phyloP scores from a whole-genome alignment of 345 rosid genomes.

The Linum tenue region DNA sequence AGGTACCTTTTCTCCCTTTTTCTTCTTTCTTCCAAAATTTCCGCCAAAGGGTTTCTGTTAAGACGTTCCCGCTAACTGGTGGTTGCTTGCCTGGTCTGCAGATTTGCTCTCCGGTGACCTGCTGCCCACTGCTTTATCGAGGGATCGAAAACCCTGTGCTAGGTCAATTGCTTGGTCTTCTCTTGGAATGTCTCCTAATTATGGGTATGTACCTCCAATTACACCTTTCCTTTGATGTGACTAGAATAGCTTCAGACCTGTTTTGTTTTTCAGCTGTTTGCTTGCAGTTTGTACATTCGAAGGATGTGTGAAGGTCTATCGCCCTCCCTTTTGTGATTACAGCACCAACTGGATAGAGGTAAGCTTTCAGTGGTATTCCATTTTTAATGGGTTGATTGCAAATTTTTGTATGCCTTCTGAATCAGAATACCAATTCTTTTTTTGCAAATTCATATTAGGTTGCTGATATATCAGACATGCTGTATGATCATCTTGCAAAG shows the following conservation, averaged over 20 bases:
- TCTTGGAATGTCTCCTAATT: slow-evolving; percentile 76
- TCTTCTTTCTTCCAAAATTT: neutral
- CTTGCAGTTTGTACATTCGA: slow-evolving; percentile 76
- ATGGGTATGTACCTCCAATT: slow-evolving; percentile 40
- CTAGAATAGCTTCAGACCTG: neutral
- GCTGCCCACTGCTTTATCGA: slow-evolving; percentile 53
- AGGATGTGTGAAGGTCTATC: slow-evolving; percentile 77
- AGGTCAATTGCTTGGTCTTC: slow-evolving; percentile 91
- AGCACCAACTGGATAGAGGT: slow-evolving; percentile 96
- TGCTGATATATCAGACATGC: slow-evolving; percentile 53
- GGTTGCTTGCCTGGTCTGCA: slow-evolving; percentile 15
- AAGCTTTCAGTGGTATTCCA: slow-evolving; percentile 1
- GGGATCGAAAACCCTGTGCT: slow-evolving; percentile 59
- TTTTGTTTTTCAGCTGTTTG: slow-evolving; percentile 50
- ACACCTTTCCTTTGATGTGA: neutral
- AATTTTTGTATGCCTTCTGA: neutral
- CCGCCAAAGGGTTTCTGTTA: no score
- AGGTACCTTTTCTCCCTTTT: slow-evolving; percentile 32
- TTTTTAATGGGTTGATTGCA: no score
- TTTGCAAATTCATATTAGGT: slow-evolving; percentile 26
- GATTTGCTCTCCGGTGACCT: slow-evolving; percentile 54
- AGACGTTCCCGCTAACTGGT: neutral
- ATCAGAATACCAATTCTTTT: neutral
- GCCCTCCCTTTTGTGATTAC: slow-evolving; percentile 72
- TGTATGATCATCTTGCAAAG: slow-evolving; percentile 41